phyloP scores from a whole-genome alignment of 2,329 filamentous ascomycete genomes.

The Plenodomus lindquistii region DNA sequence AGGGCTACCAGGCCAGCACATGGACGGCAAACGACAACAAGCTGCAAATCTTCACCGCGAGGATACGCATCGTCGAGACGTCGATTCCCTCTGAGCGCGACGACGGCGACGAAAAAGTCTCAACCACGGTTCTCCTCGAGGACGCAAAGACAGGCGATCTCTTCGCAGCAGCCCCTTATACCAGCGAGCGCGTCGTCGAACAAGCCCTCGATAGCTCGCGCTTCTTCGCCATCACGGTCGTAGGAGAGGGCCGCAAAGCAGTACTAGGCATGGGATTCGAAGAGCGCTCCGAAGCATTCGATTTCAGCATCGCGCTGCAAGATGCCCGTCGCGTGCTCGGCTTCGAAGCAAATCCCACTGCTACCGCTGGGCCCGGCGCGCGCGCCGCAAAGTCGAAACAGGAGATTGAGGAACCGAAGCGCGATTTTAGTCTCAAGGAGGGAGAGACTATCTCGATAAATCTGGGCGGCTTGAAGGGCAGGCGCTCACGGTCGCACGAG shows the following conservation, averaged over 20 bases:
- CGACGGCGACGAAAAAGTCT: constrained; percentile 59
- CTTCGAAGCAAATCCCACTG: constrained; percentile 52
- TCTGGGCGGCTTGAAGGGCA: constrained; percentile 62
- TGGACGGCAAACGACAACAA: constrained; percentile 72
- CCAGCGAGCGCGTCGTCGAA: constrained; percentile 66
- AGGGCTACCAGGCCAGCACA: constrained; percentile 74
- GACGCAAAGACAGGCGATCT: constrained; percentile 72
- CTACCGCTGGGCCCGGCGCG: constrained; percentile 10
- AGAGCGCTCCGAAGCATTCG: constrained; percentile 82
- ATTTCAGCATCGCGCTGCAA: constrained; percentile 79
- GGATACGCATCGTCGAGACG: constrained; percentile 78
- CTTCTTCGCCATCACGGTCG: constrained; percentile 83
- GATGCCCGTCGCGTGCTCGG: constrained; percentile 74
- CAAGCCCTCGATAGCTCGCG: constrained; percentile 77
- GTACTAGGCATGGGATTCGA: constrained; percentile 85
- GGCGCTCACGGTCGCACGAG: constrained; percentile 45
- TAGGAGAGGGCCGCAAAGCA: constrained; percentile 76
- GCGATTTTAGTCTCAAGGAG: constrained; percentile 84
- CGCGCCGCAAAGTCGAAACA: constrained; percentile 23
- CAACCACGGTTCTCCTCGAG: constrained; percentile 77
- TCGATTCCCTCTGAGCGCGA: constrained; percentile 53
- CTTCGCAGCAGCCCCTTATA: constrained; percentile 84
- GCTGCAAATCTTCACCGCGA: constrained; percentile 83
- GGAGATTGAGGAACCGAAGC: constrained; percentile 56
- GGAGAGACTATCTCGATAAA: constrained; percentile 88